Percentiles rank a stretch among this genome's conserved stretches.
phyloP scores from a whole-genome alignment of 495 filamentous ascomycete genomes.

The Penicillium flavigenum region DNA sequence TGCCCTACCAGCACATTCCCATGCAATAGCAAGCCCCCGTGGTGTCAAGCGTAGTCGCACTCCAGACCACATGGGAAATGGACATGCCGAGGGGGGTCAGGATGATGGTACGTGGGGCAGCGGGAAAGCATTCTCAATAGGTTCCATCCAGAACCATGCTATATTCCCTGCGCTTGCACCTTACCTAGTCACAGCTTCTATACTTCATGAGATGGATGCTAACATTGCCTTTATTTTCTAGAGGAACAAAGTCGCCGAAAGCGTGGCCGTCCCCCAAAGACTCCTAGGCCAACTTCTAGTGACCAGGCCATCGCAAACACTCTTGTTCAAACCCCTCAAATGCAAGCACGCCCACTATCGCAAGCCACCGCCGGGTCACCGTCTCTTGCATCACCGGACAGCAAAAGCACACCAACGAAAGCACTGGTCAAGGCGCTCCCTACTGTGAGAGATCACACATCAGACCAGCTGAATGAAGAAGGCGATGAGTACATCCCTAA shows the following conservation, averaged over 20 bases:
- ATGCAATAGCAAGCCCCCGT: slow-evolving; percentile 59
- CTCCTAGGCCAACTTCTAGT: slow-evolving; percentile 51
- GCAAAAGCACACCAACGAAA: slow-evolving; percentile 84
- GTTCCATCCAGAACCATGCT: slow-evolving; percentile 4
- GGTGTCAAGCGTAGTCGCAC: slow-evolving; percentile 93
- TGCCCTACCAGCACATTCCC: slow-evolving; percentile 43
- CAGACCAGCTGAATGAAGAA: slow-evolving; percentile 86
- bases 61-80: slow-evolving; percentile 71
- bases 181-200: neutral
- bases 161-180: slow-evolving; percentile 2
- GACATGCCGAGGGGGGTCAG: slow-evolving; percentile 57
- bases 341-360: slow-evolving; percentile 67
- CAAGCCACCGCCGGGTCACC: slow-evolving; percentile 57
- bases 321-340: slow-evolving; percentile 74
- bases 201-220: slow-evolving; percentile 4
- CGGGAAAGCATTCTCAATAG: slow-evolving; percentile 15
- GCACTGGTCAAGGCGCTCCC: slow-evolving; percentile 88
- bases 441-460: slow-evolving; percentile 95
- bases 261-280: slow-evolving; percentile 80
- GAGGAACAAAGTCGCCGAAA: slow-evolving; percentile 81
- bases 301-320: slow-evolving; percentile 52
- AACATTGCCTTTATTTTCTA: slow-evolving; percentile 27
- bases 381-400: slow-evolving; percentile 68
- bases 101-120: slow-evolving; percentile 77
- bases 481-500: slow-evolving; percentile 96